Percentiles rank a stretch among this genome's conserved stretches.
Evolutionary conservation across 1,284 basidiomycete genomes (phyloP).

Genomic region (Boletus sp.): DNA sequence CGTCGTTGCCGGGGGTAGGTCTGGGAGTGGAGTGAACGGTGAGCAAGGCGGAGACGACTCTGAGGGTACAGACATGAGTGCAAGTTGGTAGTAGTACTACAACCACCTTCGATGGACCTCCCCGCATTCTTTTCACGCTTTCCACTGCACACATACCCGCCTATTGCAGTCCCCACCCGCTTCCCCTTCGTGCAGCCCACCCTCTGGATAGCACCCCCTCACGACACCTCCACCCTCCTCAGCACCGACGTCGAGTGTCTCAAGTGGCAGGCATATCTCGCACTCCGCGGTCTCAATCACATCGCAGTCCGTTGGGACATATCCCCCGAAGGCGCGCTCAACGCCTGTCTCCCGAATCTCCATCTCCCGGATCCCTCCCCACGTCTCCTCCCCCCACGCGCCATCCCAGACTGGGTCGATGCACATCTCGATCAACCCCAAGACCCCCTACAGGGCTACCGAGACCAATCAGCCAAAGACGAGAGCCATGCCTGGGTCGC

Average conservation of each 20-base stretch:
- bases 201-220: conserved; percentile 64
- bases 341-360: conserved; percentile 64
- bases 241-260: conserved; percentile 78
- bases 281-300: conserved; percentile 56
- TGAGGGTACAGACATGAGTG: conserved; percentile 28
- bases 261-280: conserved; percentile 82
- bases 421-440: conserved; percentile 41
- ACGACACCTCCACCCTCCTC: conserved; percentile 40
- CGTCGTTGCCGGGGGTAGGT: conserved; percentile 37
- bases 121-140: conserved; percentile 48
- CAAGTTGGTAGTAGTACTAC: not conserved
- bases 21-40: conserved; percentile 45
- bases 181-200: conserved; percentile 42
- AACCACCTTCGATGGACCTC: conserved; percentile 7
- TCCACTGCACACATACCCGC: conserved; percentile 48
- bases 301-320: conserved; percentile 66
- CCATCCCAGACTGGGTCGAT: conserved; percentile 73
- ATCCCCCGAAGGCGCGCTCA: conserved; percentile 62
- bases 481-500: conserved; percentile 79
- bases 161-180: conserved; percentile 35
- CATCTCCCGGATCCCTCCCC: conserved; percentile 48
- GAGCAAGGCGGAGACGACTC: conserved; percentile 43
- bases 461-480: conserved; percentile 53
- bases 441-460: conserved; percentile 63
- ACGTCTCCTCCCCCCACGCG: conserved; percentile 58